Percentiles rank a stretch among this genome's conserved stretches.
phyloP scores from a whole-genome alignment of 805 yeast species.

The Sugiyamaella valdiviana region DNA sequence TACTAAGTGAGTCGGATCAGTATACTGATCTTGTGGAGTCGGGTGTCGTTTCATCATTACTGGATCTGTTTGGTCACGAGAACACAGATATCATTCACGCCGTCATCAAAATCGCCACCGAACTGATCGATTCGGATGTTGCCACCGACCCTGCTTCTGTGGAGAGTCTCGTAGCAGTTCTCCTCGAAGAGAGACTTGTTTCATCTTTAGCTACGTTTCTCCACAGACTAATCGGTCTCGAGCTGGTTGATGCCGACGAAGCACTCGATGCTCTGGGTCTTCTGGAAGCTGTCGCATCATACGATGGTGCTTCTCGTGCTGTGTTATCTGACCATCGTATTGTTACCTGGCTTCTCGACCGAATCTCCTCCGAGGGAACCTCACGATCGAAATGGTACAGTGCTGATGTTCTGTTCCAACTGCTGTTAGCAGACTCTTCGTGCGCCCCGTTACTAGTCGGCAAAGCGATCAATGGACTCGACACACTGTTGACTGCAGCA shows the following conservation, averaged over 20 bases:
- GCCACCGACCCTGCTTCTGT: background rate
- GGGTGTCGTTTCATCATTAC: conserved; percentile 10
- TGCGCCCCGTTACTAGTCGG: background rate
- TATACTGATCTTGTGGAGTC: conserved; percentile 8
- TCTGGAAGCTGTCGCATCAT: background rate
- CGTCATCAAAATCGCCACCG: conserved; percentile 9
- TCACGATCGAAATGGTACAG: background rate
- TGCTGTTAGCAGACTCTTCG: background rate
- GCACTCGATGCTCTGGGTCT: conserved; percentile 1
- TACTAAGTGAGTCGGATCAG: conserved; percentile 8
- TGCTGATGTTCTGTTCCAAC: conserved; percentile 1
- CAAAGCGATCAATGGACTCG: conserved; percentile 1
- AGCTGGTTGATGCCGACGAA: background rate
- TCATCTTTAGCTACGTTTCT: background rate
- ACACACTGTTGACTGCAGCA: conserved; percentile 8
- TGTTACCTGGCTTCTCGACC: background rate
- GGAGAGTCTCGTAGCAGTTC: background rate
- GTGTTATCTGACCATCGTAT: background rate
- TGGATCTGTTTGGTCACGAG: conserved; percentile 17
- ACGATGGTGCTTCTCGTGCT: background rate
- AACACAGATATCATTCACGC: conserved; percentile 17
- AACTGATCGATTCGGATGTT: conserved; percentile 11
- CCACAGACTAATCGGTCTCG: background rate
- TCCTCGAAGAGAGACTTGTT: background rate
- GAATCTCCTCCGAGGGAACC: background rate